Percentiles rank a stretch among this genome's conserved stretches.
These are phyloP conservation scores for Brassica rapa DNA, from an alignment of 345 rosid genomes.

Conservation along the genomic window DNA sequence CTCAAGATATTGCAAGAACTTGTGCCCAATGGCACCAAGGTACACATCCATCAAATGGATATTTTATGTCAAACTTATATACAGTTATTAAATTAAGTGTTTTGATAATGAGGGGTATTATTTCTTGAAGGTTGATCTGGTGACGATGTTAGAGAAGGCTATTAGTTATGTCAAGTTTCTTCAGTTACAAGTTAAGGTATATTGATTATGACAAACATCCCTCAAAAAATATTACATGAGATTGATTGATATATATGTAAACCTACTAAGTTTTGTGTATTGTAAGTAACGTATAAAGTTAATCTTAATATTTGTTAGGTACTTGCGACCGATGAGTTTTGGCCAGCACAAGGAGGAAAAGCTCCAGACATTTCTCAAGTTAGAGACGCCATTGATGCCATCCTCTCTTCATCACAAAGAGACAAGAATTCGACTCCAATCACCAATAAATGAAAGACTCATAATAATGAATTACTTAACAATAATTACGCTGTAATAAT, in stretches of 20 bases:
- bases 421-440: slow-evolving; percentile 49
- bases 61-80: not conserved
- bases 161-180: slow-evolving; percentile 91
- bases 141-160: slow-evolving; percentile 94
- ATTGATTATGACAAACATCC: slow-evolving; percentile 12
- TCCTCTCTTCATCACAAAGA: slow-evolving; percentile 71
- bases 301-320: slow-evolving; percentile 47
- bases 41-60: not conserved
- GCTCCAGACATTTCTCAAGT: slow-evolving; percentile 95
- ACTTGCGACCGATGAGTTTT: slow-evolving; percentile 91
- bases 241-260: not conserved
- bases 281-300: not conserved
- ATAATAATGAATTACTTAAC: not conserved
- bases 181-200: slow-evolving; percentile 94
- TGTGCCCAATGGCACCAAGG: slow-evolving; percentile 89
- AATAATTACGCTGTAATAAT: slow-evolving; percentile 33
- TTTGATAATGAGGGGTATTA: not conserved
- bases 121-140: slow-evolving; percentile 73
- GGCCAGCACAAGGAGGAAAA: slow-evolving; percentile 94
- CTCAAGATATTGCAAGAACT: slow-evolving; percentile 82
- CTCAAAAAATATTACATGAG: not conserved
- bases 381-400: slow-evolving; percentile 95
- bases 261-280: not conserved
- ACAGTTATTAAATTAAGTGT: not conserved
- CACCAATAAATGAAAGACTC: slow-evolving; percentile 28